phyloP scores from a whole-genome alignment of 2,329 filamentous ascomycete species.

The Talaromyces piceae region DNA sequence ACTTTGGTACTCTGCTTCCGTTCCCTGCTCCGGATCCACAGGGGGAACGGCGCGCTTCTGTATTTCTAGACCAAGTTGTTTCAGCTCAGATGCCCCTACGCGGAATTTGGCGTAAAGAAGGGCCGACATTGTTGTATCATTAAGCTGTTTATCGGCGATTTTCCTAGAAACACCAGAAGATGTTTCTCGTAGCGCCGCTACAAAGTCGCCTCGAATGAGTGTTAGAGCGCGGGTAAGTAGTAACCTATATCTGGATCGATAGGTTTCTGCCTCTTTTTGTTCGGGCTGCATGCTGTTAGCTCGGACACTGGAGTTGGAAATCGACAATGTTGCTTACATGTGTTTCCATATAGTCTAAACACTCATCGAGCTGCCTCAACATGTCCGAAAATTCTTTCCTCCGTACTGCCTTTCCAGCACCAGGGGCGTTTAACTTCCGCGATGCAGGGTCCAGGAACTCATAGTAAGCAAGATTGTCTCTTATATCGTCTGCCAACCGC shows the following conservation, averaged over 20 bases:
- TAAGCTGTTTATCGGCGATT: slow-evolving; percentile 59
- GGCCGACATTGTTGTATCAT: slow-evolving; percentile 64
- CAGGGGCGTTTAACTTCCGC: slow-evolving; percentile 81
- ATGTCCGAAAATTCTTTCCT: slow-evolving; percentile 82
- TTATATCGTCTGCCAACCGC: slow-evolving; percentile 72
- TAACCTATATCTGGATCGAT: slow-evolving; percentile 78
- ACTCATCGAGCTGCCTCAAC: slow-evolving; percentile 77
- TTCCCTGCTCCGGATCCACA: slow-evolving; percentile 50
- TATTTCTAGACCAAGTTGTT: slow-evolving; percentile 59
- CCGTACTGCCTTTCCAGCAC: slow-evolving; percentile 77
- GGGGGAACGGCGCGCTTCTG: slow-evolving; percentile 58
- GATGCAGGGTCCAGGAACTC: slow-evolving; percentile 88
- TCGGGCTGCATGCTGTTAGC: slow-evolving; percentile 48
- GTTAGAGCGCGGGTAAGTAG: slow-evolving; percentile 64
- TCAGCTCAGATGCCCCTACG: slow-evolving; percentile 58
- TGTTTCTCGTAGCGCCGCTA: slow-evolving; percentile 54
- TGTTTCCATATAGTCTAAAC: slow-evolving; percentile 82
- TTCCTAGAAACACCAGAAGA: slow-evolving; percentile 56
- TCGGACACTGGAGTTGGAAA: background rate
- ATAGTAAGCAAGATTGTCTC: slow-evolving; percentile 89
- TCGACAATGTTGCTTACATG: slow-evolving; percentile 55
- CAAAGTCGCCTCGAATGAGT: slow-evolving; percentile 60
- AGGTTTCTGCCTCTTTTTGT: slow-evolving; percentile 81
- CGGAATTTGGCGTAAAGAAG: slow-evolving; percentile 65
- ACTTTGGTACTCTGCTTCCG: slow-evolving; percentile 58